Percentiles rank a stretch among this genome's conserved stretches.
Conservation (phyloP, 164 flowering plant species). For the Vitis vinifera region ASM3070453v1 NC_081811.1:28593501-28594000, state of each 20-base stretch:
- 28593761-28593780: constrained; percentile 1
- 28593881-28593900: constrained; percentile 28
- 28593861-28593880: constrained; percentile 4
- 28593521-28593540: too few species aligned
- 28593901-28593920: constrained; percentile 15
- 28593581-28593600: constrained; percentile 40
- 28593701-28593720: constrained; percentile 41
- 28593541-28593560: neutral
- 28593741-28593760: constrained; percentile 26
- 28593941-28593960: constrained; percentile 16
- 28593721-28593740: constrained; percentile 35
- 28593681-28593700: constrained; percentile 27
- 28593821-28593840: neutral
- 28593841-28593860: neutral
- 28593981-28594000: too few species aligned
- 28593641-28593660: constrained; percentile 34
- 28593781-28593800: neutral
- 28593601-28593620: constrained; percentile 36
- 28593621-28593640: constrained; percentile 24
- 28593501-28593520: too few species aligned
- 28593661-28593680: constrained; percentile 36
- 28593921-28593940: constrained; percentile 14
- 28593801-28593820: neutral
- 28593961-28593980: neutral
- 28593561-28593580: constrained; percentile 21